Base-by-base conservation (phyloP, 1,284 basidiomycete species). In the Marasmius fiardii region DNA sequence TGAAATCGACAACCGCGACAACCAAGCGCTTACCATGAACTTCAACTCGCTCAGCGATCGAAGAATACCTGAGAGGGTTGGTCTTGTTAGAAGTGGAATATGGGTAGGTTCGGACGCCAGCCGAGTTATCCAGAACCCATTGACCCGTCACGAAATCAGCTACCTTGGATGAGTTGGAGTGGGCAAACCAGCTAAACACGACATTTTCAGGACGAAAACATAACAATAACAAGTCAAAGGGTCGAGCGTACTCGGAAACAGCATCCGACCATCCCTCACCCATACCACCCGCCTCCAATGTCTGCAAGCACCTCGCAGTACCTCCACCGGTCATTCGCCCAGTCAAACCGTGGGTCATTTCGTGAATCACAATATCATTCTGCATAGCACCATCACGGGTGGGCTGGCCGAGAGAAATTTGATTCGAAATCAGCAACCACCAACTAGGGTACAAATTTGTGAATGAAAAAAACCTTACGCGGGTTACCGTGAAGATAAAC, bases 191-290 rank as follows among this genome's bases (percentile, higher is more conserved):
- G 60, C 71, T 64, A 62, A 31, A 12, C 20, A 44, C 14, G 16
- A 4, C 26, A 41, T 41, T 44, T 31, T 4, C n/a, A 41, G n/a
- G 58, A 39, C 24, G 3, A 18, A 6, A 35, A 12, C 6, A 16
- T 18, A 10, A 33, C 14, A 8, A 18, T n/a, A 37, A 18, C n/a
- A 5, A 37, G 34, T 11, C 23, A 14, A 7, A 65, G n/a, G n/a
- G n/a, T n/a, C n/a, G n/a, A 4, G 33, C 71, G n/a, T 61, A 78
- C 77, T 77, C 72, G 14, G 80, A 78, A 63, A 82, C 69, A 21
- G 78, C 75, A 64, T 82, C 80, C 14, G 75, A 76, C 79, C 79
- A 81, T 49, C 76, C 80, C 67, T 83, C 81, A 28, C 80, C 80
- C 61, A 83, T 69, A 5, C 80, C 80, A 28, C 72, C 72, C 26